A percentile compares a stretch with the other conserved stretches of the same genome.
These are phyloP conservation scores for Spinacia oleracea DNA, from an alignment of 179 eudicot genomes.

Conservation along the genomic window DNA sequence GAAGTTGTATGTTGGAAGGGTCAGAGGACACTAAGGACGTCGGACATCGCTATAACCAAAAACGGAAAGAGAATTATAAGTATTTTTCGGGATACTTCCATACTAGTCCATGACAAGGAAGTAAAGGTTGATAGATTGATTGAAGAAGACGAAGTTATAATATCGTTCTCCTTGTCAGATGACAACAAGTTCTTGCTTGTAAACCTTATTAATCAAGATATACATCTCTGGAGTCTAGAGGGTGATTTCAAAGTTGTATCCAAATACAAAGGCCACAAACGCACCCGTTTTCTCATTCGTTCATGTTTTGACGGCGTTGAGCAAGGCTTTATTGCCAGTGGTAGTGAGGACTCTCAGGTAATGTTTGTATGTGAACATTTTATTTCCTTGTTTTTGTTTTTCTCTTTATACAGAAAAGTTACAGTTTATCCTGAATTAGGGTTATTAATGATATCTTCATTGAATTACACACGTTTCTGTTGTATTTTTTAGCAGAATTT, in stretches of 20 bases:
- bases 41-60: conserved; percentile 56
- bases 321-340: conserved; percentile 75
- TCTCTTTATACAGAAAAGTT: too few relatives aligned
- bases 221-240: conserved; percentile 70
- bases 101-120: conserved; percentile 52
- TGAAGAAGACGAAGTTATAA: conserved; percentile 65
- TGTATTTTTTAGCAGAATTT: too few relatives aligned
- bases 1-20: conserved; percentile 65
- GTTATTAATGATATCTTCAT: too few relatives aligned
- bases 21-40: conserved; percentile 49
- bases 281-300: conserved; percentile 56
- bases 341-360: conserved; percentile 86
- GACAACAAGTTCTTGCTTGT: conserved; percentile 63
- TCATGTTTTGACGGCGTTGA: conserved; percentile 77
- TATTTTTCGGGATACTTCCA: conserved; percentile 49
- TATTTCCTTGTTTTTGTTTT: not conserved
- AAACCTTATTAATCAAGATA: conserved; percentile 60
- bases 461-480: too few relatives aligned
- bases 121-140: conserved; percentile 49
- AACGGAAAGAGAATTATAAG: conserved; percentile 56
- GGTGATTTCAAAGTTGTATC: conserved; percentile 49
- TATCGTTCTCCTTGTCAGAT: conserved; percentile 61
- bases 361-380: not conserved
- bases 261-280: conserved; percentile 67
- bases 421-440: too few relatives aligned